Conservation (phyloP, 148 eudicot genomes). For the Pouteria glomerata region DNA sequence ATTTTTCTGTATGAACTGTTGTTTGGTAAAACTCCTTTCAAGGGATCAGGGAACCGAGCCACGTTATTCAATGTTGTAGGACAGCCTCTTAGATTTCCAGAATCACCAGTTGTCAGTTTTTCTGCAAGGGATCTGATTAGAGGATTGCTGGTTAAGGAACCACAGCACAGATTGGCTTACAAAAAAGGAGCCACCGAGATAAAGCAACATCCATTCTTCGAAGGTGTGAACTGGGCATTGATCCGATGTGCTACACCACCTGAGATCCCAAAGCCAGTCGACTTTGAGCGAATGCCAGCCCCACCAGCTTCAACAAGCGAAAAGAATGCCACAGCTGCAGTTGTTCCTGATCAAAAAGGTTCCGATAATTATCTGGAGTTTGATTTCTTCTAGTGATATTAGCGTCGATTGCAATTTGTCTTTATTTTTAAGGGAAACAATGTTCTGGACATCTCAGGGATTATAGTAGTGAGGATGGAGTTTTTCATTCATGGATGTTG, state of each 20-base stretch:
- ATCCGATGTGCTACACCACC: constrained; percentile 66
- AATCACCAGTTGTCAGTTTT: constrained; percentile 47
- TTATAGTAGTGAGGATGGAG: background rate
- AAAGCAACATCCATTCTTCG: constrained; percentile 63
- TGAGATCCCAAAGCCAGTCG: constrained; percentile 50
- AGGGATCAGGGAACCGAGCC: constrained; percentile 62
- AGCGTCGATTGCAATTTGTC: background rate
- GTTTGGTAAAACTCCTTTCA: constrained; percentile 61
- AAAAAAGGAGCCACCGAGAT: constrained; percentile 64
- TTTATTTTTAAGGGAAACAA: constrained; percentile 1
- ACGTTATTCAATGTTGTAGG: constrained; percentile 66
- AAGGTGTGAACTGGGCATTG: constrained; percentile 66
- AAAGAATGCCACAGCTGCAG: constrained; percentile 19
- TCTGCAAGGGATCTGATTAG: constrained; percentile 51
- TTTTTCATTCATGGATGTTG: constrained; percentile 8
- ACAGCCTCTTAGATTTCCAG: constrained; percentile 62
- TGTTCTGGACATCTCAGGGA: background rate
- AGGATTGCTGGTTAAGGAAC: constrained; percentile 62
- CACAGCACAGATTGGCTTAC: constrained; percentile 54
- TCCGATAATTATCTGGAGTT: constrained; percentile 47
- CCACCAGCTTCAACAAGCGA: constrained; percentile 22
- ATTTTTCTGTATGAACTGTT: constrained; percentile 57
- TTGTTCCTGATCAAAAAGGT: constrained; percentile 28
- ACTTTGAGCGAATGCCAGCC: constrained; percentile 24
- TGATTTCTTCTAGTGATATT: constrained; percentile 39